Base-by-base conservation (phyloP, 1,284 basidiomycete species). In the Austroboletus novae-zelandiae region DNA sequence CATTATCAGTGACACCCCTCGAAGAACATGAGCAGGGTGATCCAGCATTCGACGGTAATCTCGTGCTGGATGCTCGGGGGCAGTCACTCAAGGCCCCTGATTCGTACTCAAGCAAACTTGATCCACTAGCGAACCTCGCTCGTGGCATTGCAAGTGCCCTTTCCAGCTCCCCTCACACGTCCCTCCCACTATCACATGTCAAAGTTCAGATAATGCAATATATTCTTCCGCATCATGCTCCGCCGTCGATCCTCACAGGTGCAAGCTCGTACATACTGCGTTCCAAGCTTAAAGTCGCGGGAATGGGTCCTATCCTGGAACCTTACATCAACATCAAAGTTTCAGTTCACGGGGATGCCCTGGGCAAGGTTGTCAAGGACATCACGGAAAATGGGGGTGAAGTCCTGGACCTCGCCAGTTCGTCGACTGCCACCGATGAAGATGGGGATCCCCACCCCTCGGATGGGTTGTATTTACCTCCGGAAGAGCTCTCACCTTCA, bases 291-390 rank as follows among this genome's bases (percentile, higher is more conserved):
- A 76, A 74, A 30, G 73, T 75, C 27, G 78, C 79, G 6, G 84
- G 84, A 8, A 74, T 79, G 60, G 89, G 89, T 3, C 76, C 83
- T 1, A 67, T 91, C 40, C 76, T 91, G 70, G 89, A 91, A 63
- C 89, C 89, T 10, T 91, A 80, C 58, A 76, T 89, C 37, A 69
- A 72, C 23, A 70, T 91, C 51, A 86, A 81, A 57, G 75, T 89
- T 46, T 78, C 78, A 11, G 80, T 89, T 7, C 73, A 75, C 18
- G 84, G 86, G 54, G 81, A 83, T 50, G 73, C 74, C 42, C 71
- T 91, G 6, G 89, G 89, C 11, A 86, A 81, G 59, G 80, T 86
- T 14, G 79, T 91, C 45, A 89, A 84, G 61, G 87, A 91, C 58
- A 69, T 91, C 9, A 86, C 84, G 6, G 89, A 91, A 60, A 78